Conservation (phyloP, 768 basidiomycete genomes). For the Xanthoconium stramineum region DNA sequence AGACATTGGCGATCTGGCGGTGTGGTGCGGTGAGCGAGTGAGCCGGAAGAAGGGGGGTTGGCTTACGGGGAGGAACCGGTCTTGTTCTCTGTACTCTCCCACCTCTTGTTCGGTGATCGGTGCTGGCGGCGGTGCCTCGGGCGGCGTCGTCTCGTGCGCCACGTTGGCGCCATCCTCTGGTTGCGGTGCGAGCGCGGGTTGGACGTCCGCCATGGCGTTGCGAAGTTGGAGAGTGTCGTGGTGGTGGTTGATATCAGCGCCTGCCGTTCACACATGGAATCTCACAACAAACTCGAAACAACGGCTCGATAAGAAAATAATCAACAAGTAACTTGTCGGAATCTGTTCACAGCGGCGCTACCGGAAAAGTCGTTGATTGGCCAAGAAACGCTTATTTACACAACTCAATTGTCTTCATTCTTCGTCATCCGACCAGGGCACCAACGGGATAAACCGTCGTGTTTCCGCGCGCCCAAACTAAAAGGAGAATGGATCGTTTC, state of each 20-base stretch:
- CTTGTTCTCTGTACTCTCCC: slow-evolving; percentile 92
- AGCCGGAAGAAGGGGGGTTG: not conserved
- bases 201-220: slow-evolving; percentile 29
- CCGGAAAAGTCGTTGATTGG: slow-evolving; percentile 16
- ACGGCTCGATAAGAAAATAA: not conserved
- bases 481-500: not conserved
- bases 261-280: not conserved
- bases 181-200: slow-evolving; percentile 39
- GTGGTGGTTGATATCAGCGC: not conserved
- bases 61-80: slow-evolving; percentile 85
- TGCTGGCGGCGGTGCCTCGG: slow-evolving; percentile 52
- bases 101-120: slow-evolving; percentile 91
- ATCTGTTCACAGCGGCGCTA: slow-evolving; percentile 9
- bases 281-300: not conserved
- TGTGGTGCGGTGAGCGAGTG: not conserved
- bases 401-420: slow-evolving; percentile 9
- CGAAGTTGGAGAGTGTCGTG: too few relatives aligned
- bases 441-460: slow-evolving; percentile 29
- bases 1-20: slow-evolving; percentile 87
- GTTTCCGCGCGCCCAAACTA: slow-evolving; percentile 27
- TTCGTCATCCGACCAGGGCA: slow-evolving; percentile 33
- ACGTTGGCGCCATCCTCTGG: slow-evolving; percentile 36
- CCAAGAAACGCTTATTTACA: slow-evolving; percentile 11
- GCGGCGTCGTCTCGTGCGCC: slow-evolving; percentile 27
- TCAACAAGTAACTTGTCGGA: not conserved